A percentile compares a stretch with the other conserved stretches of the same genome.
phyloP scores from a whole-genome alignment of 2,329 filamentous ascomycete genomes.

The Xylaria arbuscula region DNA sequence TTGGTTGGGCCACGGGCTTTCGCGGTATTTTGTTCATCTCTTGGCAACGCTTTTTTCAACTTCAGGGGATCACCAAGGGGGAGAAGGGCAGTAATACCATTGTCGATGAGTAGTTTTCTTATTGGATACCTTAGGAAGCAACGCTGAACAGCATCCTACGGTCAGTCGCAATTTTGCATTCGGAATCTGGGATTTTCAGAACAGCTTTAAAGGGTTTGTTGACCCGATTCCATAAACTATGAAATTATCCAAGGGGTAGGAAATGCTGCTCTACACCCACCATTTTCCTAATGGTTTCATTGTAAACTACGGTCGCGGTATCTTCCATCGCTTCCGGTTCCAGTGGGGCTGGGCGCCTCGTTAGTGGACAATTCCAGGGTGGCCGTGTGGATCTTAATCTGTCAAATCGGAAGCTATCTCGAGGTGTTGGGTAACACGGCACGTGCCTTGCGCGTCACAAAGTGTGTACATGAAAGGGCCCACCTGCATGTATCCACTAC shows the following conservation, averaged over 20 bases:
- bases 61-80: not conserved
- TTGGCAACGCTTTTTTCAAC: constrained; percentile 22
- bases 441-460: not conserved
- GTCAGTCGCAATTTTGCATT: not conserved
- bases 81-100: not conserved
- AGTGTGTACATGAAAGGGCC: not conserved
- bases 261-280: not conserved
- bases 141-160: not conserved
- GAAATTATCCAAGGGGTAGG: not conserved
- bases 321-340: not conserved
- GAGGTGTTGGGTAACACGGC: not conserved
- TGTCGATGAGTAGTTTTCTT: not conserved
- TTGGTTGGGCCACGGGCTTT: constrained; percentile 39
- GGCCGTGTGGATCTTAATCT: not conserved
- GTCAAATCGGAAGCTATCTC: constrained; percentile 15
- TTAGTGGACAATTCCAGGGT: not conserved
- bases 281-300: not conserved
- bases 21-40: constrained; percentile 35
- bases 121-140: not conserved
- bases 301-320: not conserved
- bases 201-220: not conserved
- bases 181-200: not conserved
- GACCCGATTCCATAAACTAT: not conserved
- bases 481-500: not conserved
- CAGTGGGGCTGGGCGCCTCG: not conserved